Conservation (phyloP, 2,329 filamentous ascomycete species). For the Seiridium unicorne region DNA sequence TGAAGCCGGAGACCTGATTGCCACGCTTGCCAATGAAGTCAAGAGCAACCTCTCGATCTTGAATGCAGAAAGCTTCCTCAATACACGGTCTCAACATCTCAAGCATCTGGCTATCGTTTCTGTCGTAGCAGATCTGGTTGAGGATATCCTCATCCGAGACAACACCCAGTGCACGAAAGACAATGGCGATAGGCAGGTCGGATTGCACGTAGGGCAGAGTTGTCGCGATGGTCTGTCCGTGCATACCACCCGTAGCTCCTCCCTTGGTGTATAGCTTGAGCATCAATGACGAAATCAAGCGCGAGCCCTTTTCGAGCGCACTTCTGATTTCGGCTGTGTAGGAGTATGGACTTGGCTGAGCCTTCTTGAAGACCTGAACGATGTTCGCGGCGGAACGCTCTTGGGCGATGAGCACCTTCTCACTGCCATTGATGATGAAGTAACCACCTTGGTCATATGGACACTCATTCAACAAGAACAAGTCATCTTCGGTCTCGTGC, state of each 20-base stretch:
- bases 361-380: conserved; percentile 98
- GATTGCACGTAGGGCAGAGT: conserved; percentile 92
- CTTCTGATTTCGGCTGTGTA: conserved; percentile 96
- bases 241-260: conserved; percentile 72
- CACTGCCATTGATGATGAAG: conserved; percentile 98
- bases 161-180: conserved; percentile 92
- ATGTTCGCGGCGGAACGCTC: conserved; percentile 98
- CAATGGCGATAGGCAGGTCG: conserved; percentile 90
- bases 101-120: conserved; percentile 93
- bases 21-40: conserved; percentile 96
- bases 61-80: conserved; percentile 93
- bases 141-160: conserved; percentile 98
- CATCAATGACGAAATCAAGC: conserved; percentile 88
- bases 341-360: conserved; percentile 84
- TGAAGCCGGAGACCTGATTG: conserved; percentile 66
- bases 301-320: conserved; percentile 92
- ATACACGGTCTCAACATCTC: conserved; percentile 97
- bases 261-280: conserved; percentile 89
- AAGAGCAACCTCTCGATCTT: conserved; percentile 89
- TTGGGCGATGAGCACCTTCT: conserved; percentile 97
- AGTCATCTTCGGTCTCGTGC: conserved; percentile 76
- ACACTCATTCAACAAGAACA: conserved; percentile 93
- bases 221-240: conserved; percentile 85
- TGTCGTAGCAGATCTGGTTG: conserved; percentile 95
- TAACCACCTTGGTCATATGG: conserved; percentile 98